Base-by-base conservation (phyloP, 208 protist species). In the Trypanosoma melophagium region DNA sequence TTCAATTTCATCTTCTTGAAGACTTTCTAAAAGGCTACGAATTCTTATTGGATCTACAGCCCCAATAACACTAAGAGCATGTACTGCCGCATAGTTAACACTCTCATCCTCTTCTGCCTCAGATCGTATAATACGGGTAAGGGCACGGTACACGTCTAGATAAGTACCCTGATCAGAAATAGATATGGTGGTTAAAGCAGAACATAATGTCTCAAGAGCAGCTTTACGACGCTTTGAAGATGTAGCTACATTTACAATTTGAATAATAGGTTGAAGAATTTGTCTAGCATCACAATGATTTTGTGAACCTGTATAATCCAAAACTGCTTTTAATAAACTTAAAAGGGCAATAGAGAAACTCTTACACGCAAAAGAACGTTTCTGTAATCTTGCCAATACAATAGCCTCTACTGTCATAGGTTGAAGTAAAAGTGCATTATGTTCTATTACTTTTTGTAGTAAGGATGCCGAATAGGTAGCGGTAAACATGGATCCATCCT, bases 11-110 rank as follows among this genome's bases (percentile, higher is more conserved):
- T 92, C 88, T 4, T 83, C 80, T 42, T 92, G 76, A 10, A 96
- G 71, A 22, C 81, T 76, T 22, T 76, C 83, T 45, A 93, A 63
- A 0, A 96, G 71, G 24, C 69, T 59, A 14, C 87, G 76, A 55
- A 94, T 86, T 65, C 87, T 91, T 14, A 92, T 79, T 22, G 89
- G 86, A 47, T 89, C 87, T 55, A 89, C 78, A 22, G 91, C 91
- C n/a, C 91, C 91, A 16, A 96, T 82, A 1, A 83, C 81, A 74
- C 88, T 89, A 16, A 96, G 51, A 44, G 80, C 84, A 66, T 83
- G 82, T 76, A 93, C 81, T 17, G 91, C 86, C 1, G 84, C 79
- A 19, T 83, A 72, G 42, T 79, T 89, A 35, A 94, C 83, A 38
- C 60, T 61, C 42, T 89, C 77, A 51, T 87, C 79, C 60, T 96